Conservation (phyloP, 331 rosid species). For the Malus hybrid region DNA sequence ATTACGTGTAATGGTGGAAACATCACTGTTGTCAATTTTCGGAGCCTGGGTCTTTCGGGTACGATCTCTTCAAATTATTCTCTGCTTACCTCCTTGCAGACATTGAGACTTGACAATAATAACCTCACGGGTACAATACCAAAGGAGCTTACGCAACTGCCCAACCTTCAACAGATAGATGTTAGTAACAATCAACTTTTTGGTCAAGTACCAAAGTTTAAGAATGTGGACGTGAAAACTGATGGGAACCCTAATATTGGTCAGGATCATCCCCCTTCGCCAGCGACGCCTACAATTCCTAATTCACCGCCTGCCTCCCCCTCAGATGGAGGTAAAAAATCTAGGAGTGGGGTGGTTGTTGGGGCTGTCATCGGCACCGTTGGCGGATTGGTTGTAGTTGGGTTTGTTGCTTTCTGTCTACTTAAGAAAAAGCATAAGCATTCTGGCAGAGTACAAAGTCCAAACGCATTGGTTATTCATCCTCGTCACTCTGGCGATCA, state of each 20-base stretch:
- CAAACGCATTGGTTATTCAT: constrained; percentile 21
- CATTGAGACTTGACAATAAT: constrained; percentile 41
- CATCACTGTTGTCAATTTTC: constrained; percentile 47
- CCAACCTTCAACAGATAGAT: constrained; percentile 40
- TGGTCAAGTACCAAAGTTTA: constrained; percentile 51
- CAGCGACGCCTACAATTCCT: neutral
- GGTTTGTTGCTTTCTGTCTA: constrained; percentile 13
- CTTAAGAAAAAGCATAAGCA: constrained; percentile 10
- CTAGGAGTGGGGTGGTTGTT: constrained; percentile 6
- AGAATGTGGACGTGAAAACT: constrained; percentile 25
- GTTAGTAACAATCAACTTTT: constrained; percentile 47
- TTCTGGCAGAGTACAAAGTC: constrained; percentile 19
- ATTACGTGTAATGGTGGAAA: constrained; percentile 30
- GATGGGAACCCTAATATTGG: constrained; percentile 68
- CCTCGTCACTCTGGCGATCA: constrained; percentile 41
- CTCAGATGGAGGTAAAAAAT: constrained; percentile 7
- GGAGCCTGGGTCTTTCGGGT: constrained; percentile 47
- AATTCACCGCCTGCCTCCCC: constrained; percentile 8
- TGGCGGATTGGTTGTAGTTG: constrained; percentile 21
- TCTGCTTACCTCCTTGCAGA: constrained; percentile 28
- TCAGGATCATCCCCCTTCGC: constrained; percentile 15
- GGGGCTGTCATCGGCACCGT: constrained; percentile 29
- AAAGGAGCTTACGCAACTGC: constrained; percentile 40
- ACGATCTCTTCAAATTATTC: constrained; percentile 54
- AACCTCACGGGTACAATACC: constrained; percentile 51